These are phyloP conservation scores for Aspergillus mulundensis DNA, from an alignment of 495 filamentous ascomycete genomes.

Conservation along the genomic window DNA sequence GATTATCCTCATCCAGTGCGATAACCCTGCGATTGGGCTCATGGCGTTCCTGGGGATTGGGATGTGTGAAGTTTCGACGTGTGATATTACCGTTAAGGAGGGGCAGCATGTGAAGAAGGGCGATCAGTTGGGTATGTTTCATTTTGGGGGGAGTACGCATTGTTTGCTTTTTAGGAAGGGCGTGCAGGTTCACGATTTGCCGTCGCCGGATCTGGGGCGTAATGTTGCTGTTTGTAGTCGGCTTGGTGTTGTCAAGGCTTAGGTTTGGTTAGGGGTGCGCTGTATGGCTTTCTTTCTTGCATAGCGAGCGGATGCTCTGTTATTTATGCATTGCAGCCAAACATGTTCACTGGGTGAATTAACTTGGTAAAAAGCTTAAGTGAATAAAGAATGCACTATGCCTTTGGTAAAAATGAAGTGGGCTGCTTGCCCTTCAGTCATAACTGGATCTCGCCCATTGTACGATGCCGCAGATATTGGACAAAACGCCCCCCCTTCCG, in stretches of 20 bases:
- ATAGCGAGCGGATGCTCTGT: not conserved
- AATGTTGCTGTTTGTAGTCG: slow-evolving; percentile 57
- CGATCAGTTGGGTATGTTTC: slow-evolving; percentile 40
- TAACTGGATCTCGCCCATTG: too few species aligned
- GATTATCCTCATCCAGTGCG: slow-evolving; percentile 62
- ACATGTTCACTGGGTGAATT: too few species aligned
- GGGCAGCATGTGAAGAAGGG: slow-evolving; percentile 52
- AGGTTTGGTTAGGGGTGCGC: not conserved
- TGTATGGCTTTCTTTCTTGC: not conserved
- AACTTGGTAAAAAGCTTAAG: too few species aligned
- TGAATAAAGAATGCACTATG: too few species aligned
- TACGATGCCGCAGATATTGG: too few species aligned
- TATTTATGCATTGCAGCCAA: too few species aligned
- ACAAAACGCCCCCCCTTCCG: too few species aligned
- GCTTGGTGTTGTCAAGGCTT: slow-evolving; percentile 38
- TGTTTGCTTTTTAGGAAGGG: slow-evolving; percentile 52
- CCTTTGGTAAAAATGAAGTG: too few species aligned
- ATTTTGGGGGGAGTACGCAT: slow-evolving; percentile 49
- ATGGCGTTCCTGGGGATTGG: slow-evolving; percentile 61
- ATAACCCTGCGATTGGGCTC: slow-evolving; percentile 57
- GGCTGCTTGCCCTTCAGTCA: too few species aligned
- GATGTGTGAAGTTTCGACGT: slow-evolving; percentile 66
- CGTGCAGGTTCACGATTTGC: slow-evolving; percentile 40
- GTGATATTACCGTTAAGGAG: slow-evolving; percentile 57
- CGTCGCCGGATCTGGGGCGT: slow-evolving; percentile 38